phyloP scores from a whole-genome alignment of 768 basidiomycete genomes.

The Asterophora lycoperdoides region DNA sequence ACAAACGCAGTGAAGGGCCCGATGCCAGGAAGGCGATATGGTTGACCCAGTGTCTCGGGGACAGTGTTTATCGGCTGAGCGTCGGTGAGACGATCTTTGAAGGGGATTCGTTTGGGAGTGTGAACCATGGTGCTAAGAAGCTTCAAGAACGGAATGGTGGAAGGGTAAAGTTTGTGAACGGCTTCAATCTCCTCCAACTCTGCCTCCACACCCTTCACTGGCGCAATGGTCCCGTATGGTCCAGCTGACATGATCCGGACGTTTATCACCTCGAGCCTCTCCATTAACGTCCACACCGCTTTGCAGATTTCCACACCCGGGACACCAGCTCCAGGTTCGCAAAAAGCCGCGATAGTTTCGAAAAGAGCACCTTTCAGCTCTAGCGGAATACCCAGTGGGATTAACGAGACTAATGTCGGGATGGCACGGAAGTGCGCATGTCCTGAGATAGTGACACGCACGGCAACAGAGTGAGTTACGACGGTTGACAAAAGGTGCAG shows the following conservation, averaged over 20 bases:
- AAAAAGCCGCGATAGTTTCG: conserved; percentile 77
- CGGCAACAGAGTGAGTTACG: conserved; percentile 68
- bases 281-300: conserved; percentile 81
- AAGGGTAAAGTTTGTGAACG: conserved; percentile 72
- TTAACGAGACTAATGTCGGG: conserved; percentile 70
- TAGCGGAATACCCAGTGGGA: conserved; percentile 79
- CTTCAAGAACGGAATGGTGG: conserved; percentile 83
- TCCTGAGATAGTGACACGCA: conserved; percentile 71
- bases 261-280: conserved; percentile 79
- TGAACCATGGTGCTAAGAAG: conserved; percentile 82
- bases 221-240: conserved; percentile 41
- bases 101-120: conserved; percentile 67
- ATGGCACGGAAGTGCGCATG: conserved; percentile 80
- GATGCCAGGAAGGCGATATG: conserved; percentile 76
- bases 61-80: conserved; percentile 66
- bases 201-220: conserved; percentile 75
- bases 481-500: conserved; percentile 75
- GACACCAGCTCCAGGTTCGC: conserved; percentile 70
- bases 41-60: conserved; percentile 75
- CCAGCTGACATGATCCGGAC: conserved; percentile 45
- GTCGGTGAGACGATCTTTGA: conserved; percentile 56
- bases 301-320: conserved; percentile 77
- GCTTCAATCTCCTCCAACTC: conserved; percentile 89
- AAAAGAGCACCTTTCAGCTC: conserved; percentile 87
- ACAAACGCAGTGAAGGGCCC: conserved; percentile 83